Conservation (phyloP, 495 filamentous ascomycete species). For the Neurospora hispaniola region DNA sequence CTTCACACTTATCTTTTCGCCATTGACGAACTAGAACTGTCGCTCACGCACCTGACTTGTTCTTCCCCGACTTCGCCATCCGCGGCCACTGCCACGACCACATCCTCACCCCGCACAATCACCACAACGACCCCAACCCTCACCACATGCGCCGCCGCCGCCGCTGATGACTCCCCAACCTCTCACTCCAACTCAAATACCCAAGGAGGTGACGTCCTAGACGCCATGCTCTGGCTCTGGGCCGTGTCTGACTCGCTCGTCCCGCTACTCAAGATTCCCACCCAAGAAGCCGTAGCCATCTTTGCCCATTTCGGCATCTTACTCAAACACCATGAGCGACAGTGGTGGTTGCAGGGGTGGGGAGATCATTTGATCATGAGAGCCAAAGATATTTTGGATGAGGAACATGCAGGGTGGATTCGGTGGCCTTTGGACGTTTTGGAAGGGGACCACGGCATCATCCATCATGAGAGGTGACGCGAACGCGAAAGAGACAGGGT, state of each 20-base stretch:
- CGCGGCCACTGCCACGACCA: background rate
- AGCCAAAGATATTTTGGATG: constrained; percentile 23
- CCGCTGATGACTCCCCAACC: background rate
- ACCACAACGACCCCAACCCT: background rate
- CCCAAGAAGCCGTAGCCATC: constrained; percentile 25
- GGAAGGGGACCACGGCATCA: background rate
- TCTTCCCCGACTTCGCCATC: background rate
- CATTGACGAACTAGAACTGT: constrained; percentile 22
- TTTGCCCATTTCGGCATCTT: constrained; percentile 26
- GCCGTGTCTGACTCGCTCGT: constrained; percentile 23
- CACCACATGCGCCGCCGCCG: background rate
- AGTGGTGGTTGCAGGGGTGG: constrained; percentile 30
- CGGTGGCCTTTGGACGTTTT: constrained; percentile 22
- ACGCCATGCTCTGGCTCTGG: constrained; percentile 30
- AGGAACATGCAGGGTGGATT: constrained; percentile 23
- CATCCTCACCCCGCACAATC: background rate
- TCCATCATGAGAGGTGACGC: background rate
- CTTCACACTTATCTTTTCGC: constrained; percentile 16
- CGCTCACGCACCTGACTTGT: background rate
- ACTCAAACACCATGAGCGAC: constrained; percentile 19
- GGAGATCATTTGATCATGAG: constrained; percentile 18
- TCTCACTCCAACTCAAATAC: background rate
- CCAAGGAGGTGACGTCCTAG: constrained; percentile 16
- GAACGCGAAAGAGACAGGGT: too few species aligned
- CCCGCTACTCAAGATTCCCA: constrained; percentile 18